These are phyloP conservation scores for Cucumis hystrix DNA, from an alignment of 306 rosid species.

Conservation along the genomic window DNA sequence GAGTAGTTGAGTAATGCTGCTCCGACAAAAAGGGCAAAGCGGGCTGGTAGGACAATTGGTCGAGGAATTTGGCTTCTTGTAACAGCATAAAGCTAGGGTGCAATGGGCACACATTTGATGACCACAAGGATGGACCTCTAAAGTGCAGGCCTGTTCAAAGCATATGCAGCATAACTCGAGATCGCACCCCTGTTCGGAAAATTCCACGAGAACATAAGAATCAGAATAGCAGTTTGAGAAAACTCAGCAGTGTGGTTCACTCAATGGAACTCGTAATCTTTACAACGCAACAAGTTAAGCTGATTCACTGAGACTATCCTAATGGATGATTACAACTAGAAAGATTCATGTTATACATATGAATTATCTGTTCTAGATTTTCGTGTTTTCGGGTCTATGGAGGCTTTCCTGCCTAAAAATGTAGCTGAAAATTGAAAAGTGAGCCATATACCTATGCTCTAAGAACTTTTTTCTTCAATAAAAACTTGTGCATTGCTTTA, in stretches of 20 bases:
- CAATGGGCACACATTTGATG: slow-evolving; percentile 96
- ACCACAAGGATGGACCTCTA: slow-evolving; percentile 73
- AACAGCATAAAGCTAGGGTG: slow-evolving; percentile 76
- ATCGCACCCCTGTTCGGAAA: slow-evolving; percentile 38
- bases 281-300: not conserved
- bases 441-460: not conserved
- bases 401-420: not conserved
- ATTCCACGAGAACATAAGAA: not conserved
- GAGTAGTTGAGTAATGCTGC: slow-evolving; percentile 43
- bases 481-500: not conserved
- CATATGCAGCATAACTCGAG: slow-evolving; percentile 77
- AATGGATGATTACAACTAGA: not conserved
- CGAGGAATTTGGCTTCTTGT: slow-evolving; percentile 59
- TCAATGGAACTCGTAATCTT: not conserved
- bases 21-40: slow-evolving; percentile 74
- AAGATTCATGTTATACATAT: not conserved
- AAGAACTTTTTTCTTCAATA: not conserved
- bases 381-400: not conserved
- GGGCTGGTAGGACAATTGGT: slow-evolving; percentile 37
- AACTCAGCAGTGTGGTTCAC: not conserved
- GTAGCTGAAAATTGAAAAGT: not conserved
- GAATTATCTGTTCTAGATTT: not conserved
- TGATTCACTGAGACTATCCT: not conserved
- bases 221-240: not conserved
- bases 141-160: slow-evolving; percentile 78